Base-by-base conservation (phyloP, 1,139 yeast genomes). In the Candida sanyaensis region DNA sequence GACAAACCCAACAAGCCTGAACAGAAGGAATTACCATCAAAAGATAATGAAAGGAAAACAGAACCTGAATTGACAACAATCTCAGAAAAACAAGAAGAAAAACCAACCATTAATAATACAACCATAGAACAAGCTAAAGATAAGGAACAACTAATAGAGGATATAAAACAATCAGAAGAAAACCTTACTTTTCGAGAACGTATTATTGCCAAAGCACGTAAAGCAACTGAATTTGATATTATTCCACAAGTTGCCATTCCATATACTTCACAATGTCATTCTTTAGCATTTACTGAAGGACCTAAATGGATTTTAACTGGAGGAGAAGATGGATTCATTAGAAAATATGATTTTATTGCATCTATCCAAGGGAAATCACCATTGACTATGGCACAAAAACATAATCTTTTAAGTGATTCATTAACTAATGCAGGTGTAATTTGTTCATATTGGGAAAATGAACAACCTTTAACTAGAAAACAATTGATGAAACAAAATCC, bases 381-480 rank as follows among this genome's bases (percentile, higher is more conserved):
- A 2, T 71, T 93, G 48, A 93, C 99, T 0, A 88, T 91, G 59
- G 92, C 96, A 1, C 99, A 93, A 64, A 83, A 83, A 58, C 99
- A 93, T 64, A 88, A 90, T 44, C 34, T 50, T 28, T 73, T 90
- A 50, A 34, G 51, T 5, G 99, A 93, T 63, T 81, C 96, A 0
- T 81, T 93, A 34, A 80, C 88, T 24, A 86, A 84, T 57, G 93
- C 93, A 0, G 99, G 98, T 4, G 86, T 89, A 2, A 69, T 92
- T 11, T 67, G 80, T 30, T 86, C 96, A 0, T 93, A 90, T 67
- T 93, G 98, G 97, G 98, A 92, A 61, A 95, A 93, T 64, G 99
- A 92, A 65, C 88, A 90, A 60, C 97, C 97, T 0, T 71, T 81
- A 49, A 70, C 80, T 28, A 68, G 66, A 52, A 61, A 63, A 12